These are phyloP conservation scores for Cytidiella melzeri DNA, from an alignment of 768 basidiomycete genomes.

Conservation along the genomic window DNA sequence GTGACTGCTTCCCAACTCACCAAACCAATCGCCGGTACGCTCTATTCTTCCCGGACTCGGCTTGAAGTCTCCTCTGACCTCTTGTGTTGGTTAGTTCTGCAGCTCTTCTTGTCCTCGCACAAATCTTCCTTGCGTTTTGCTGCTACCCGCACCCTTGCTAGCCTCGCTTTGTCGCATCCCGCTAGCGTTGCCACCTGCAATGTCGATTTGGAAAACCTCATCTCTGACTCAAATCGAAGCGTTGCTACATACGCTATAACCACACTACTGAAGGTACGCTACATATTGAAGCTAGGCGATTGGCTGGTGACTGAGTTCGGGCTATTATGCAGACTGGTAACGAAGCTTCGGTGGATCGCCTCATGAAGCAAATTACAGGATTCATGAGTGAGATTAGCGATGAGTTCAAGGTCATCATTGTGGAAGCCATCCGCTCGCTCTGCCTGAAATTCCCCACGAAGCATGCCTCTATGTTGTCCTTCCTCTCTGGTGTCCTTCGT, in stretches of 20 bases:
- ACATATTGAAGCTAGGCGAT: not conserved
- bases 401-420: conserved; percentile 99
- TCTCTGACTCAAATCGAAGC: conserved; percentile 91
- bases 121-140: conserved; percentile 96
- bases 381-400: conserved; percentile 99
- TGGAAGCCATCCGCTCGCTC: conserved; percentile 95
- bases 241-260: conserved; percentile 99
- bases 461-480: conserved; percentile 94
- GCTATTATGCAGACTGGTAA: conserved; percentile 79
- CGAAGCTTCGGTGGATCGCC: conserved; percentile 95
- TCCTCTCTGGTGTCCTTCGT: conserved; percentile 92
- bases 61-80: conserved; percentile 1
- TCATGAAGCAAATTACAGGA: conserved; percentile 98
- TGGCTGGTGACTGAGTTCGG: conserved; percentile 11
- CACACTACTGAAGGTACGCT: conserved; percentile 82
- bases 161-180: conserved; percentile 84
- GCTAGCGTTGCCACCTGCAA: conserved; percentile 87
- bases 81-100: conserved; percentile 55
- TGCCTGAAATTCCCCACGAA: conserved; percentile 99
- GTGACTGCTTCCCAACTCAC: conserved; percentile 72
- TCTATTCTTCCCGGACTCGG: not conserved
- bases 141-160: conserved; percentile 89
- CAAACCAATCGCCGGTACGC: conserved; percentile 84
- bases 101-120: conserved; percentile 92
- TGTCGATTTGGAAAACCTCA: conserved; percentile 93